Conservation (phyloP, 164 flowering plant genomes). For the Houttuynia cordata region DNA sequence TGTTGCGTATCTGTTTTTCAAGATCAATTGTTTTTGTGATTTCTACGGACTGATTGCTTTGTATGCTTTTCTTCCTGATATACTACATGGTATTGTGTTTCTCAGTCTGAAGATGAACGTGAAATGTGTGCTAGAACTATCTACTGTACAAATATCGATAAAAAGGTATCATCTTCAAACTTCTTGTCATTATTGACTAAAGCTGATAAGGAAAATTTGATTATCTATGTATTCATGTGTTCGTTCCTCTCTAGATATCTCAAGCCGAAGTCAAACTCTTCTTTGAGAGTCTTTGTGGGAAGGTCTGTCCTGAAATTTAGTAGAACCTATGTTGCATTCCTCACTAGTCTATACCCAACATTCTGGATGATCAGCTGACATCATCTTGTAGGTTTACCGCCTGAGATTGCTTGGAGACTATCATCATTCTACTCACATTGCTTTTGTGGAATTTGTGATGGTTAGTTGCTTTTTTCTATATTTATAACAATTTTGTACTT, state of each 20-base stretch:
- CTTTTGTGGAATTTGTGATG: constrained; percentile 77
- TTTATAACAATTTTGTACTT: not conserved
- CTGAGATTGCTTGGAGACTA: constrained; percentile 75
- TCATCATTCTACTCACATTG: constrained; percentile 72
- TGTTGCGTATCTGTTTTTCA: not conserved
- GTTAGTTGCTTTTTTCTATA: constrained; percentile 15
- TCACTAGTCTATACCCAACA: not conserved
- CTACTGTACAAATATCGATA: constrained; percentile 79
- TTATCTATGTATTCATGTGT: not conserved
- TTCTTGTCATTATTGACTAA: constrained; percentile 3
- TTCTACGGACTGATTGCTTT: not conserved
- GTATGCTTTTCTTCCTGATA: not conserved
- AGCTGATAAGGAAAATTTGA: not conserved
- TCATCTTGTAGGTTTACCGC: constrained; percentile 48
- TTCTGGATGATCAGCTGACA: not conserved
- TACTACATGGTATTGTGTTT: constrained; percentile 5
- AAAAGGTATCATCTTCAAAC: constrained; percentile 40
- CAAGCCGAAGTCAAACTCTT: constrained; percentile 68
- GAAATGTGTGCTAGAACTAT: constrained; percentile 87
- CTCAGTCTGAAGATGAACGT: constrained; percentile 71
- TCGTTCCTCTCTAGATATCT: constrained; percentile 31
- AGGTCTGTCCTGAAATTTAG: constrained; percentile 33
- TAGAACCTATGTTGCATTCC: not conserved
- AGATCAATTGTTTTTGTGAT: not conserved
- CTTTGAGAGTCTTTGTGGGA: constrained; percentile 71